Evolutionary conservation across 257 asterid genomes (phyloP).

Genomic region (Fraxinus anomala): DNA sequence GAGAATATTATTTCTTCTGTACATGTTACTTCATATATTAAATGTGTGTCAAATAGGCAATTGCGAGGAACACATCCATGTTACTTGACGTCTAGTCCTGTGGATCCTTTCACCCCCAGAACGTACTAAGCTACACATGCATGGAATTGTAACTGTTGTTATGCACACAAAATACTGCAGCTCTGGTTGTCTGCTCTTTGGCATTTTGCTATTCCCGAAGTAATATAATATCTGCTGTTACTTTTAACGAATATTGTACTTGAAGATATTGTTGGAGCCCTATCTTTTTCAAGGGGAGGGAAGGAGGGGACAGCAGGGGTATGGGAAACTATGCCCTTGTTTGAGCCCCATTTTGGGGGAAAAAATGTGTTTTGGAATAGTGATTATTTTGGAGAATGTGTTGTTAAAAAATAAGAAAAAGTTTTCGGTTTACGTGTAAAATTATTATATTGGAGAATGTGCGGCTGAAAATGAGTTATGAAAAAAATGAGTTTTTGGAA

Average conservation of each 20-base stretch:
- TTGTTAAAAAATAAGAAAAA: too few species aligned
- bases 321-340: neutral
- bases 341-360: too few species aligned
- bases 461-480: too few species aligned
- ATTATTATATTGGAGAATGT: too few species aligned
- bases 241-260: neutral
- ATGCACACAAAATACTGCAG: slow-evolving; percentile 6
- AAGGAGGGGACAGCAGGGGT: neutral
- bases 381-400: too few species aligned
- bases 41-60: too few species aligned
- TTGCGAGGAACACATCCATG: neutral
- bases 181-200: slow-evolving; percentile 1
- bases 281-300: neutral
- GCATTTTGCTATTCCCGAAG: neutral
- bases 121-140: slow-evolving; percentile 12
- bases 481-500: too few species aligned
- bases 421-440: too few species aligned
- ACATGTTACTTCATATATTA: neutral
- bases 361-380: too few species aligned
- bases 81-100: neutral
- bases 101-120: neutral
- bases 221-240: neutral
- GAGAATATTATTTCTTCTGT: neutral
- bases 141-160: neutral
- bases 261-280: neutral